These are phyloP conservation scores for Sporisorium scitamineum DNA, from an alignment of 1,284 basidiomycete species.

Conservation along the genomic window DNA sequence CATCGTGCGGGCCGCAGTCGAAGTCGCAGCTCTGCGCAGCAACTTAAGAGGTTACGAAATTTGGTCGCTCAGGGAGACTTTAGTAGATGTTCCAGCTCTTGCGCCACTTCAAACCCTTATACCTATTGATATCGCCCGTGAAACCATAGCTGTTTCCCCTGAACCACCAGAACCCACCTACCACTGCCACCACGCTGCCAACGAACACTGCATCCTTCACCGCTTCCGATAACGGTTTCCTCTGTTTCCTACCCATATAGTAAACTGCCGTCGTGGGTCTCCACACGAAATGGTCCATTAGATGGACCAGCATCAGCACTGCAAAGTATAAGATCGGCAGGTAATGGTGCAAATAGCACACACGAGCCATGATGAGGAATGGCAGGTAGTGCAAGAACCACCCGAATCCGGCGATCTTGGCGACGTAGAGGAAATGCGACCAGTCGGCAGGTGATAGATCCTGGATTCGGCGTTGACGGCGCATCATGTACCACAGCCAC, in stretches of 20 bases:
- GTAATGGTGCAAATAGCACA: slow-evolving; percentile 86
- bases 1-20: no score
- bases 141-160: slow-evolving; percentile 88
- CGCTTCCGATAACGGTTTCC: slow-evolving; percentile 71
- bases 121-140: slow-evolving; percentile 78
- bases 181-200: slow-evolving; percentile 75
- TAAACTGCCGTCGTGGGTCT: slow-evolving; percentile 64
- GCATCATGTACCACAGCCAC: slow-evolving; percentile 80
- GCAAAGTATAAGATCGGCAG: slow-evolving; percentile 95
- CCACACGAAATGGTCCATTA: slow-evolving; percentile 86
- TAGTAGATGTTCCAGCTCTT: slow-evolving; percentile 69
- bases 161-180: slow-evolving; percentile 94
- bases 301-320: slow-evolving; percentile 87
- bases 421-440: slow-evolving; percentile 93
- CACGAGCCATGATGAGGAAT: slow-evolving; percentile 76
- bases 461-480: slow-evolving; percentile 86
- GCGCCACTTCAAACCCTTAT: slow-evolving; percentile 62
- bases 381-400: slow-evolving; percentile 93
- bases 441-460: slow-evolving; percentile 91
- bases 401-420: slow-evolving; percentile 88
- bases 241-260: slow-evolving; percentile 10
- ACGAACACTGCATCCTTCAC: slow-evolving; percentile 82
- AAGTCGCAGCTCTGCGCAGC: no score
- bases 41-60: no score
- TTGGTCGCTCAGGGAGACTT: no score